Evolutionary conservation across 164 flowering plant genomes (phyloP).

Genomic region (Litsea cubeba): DNA sequence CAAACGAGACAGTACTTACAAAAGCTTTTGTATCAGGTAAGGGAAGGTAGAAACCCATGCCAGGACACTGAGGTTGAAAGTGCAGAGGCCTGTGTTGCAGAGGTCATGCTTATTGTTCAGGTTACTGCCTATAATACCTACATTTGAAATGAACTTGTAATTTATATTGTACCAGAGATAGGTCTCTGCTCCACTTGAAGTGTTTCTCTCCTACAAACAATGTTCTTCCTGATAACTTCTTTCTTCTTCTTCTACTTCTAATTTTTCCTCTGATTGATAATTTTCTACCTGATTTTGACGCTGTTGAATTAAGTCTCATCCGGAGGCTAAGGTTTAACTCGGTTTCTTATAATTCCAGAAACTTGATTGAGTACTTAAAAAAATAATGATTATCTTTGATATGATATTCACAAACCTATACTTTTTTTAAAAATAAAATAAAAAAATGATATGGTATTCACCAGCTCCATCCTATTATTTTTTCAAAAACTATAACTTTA

Average conservation of each 20-base stretch:
- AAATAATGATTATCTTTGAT: too few species aligned
- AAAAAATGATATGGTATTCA: too few species aligned
- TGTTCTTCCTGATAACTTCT: background rate
- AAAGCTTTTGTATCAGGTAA: slow-evolving; percentile 45
- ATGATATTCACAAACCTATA: background rate
- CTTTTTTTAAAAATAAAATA: too few species aligned
- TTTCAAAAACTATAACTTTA: too few species aligned
- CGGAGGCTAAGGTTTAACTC: background rate
- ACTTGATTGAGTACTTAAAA: background rate
- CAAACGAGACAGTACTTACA: background rate
- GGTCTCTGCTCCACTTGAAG: background rate
- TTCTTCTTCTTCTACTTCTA: background rate
- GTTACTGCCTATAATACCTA: slow-evolving; percentile 25
- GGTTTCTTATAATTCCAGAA: background rate
- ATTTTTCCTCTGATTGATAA: background rate
- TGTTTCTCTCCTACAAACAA: background rate
- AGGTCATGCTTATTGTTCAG: slow-evolving; percentile 94
- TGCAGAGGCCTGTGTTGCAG: slow-evolving; percentile 43
- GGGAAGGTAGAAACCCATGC: slow-evolving; percentile 67
- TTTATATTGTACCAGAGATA: background rate
- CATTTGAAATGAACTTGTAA: background rate
- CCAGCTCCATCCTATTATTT: background rate
- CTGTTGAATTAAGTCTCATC: background rate
- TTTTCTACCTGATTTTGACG: background rate
- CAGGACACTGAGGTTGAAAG: slow-evolving; percentile 30